Percentiles rank a stretch among this genome's conserved stretches.
These are phyloP conservation scores for Boletus putidus DNA, from an alignment of 1,284 basidiomycete species.

Conservation along the genomic window DNA sequence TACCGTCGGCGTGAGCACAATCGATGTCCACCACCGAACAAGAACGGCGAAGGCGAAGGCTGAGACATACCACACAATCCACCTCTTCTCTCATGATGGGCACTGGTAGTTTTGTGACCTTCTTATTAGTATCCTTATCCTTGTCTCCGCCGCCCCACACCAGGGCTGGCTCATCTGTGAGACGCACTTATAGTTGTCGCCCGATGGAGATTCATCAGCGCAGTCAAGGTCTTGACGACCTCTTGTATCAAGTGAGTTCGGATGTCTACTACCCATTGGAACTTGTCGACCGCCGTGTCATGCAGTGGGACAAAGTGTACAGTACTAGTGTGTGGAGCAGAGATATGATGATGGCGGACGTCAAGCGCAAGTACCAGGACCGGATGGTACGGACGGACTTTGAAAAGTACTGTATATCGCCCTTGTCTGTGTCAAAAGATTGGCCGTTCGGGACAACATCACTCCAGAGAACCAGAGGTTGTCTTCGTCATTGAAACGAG, in stretches of 20 bases:
- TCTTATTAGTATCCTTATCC: conserved; percentile 19
- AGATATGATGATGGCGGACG: too few species aligned
- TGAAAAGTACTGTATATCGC: too few species aligned
- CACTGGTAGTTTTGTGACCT: conserved; percentile 38
- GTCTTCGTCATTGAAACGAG: too few species aligned
- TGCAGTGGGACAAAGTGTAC: conserved; percentile 66
- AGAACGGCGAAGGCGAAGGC: background rate
- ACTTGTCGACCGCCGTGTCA: conserved; percentile 83
- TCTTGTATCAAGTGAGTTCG: conserved; percentile 76
- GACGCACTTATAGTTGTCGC: conserved; percentile 5
- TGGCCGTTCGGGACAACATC: too few species aligned
- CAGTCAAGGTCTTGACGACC: conserved; percentile 73
- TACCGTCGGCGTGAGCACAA: conserved; percentile 28
- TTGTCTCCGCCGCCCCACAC: conserved; percentile 33
- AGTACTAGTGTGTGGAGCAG: too few species aligned
- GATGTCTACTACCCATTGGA: conserved; percentile 82
- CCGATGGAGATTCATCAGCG: conserved; percentile 34
- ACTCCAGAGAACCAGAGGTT: too few species aligned
- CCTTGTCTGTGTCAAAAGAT: too few species aligned
- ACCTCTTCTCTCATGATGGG: conserved; percentile 46
- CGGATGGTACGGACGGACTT: too few species aligned
- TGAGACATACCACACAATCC: conserved; percentile 40
- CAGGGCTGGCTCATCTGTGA: conserved; percentile 26
- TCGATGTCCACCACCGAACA: background rate
- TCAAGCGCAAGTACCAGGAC: too few species aligned